Evolutionary conservation across 345 rosid species (phyloP).

Genomic region (Triadica sebifera): DNA sequence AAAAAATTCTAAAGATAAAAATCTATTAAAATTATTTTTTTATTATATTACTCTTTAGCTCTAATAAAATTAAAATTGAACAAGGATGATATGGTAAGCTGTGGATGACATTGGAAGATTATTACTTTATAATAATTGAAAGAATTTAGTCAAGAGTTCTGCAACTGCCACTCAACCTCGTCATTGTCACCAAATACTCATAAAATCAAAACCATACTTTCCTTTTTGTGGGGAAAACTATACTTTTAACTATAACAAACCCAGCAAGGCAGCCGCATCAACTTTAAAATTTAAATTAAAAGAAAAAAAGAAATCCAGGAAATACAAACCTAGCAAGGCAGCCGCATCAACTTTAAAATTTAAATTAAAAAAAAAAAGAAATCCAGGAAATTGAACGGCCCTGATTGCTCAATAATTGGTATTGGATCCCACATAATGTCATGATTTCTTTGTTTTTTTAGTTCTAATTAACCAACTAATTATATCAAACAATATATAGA

Average conservation of each 20-base stretch:
- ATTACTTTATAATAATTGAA: slow-evolving; percentile 4
- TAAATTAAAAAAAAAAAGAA: not conserved
- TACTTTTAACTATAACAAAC: no score
- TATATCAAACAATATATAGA: no score
- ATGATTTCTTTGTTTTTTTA: not conserved
- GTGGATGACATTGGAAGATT: slow-evolving; percentile 6
- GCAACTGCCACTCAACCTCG: slow-evolving; percentile 5
- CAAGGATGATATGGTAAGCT: not conserved
- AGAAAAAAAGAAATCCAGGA: not conserved
- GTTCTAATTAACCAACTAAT: not conserved
- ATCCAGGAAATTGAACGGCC: slow-evolving; percentile 30
- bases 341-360: no score
- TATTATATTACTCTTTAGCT: no score
- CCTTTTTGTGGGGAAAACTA: no score
- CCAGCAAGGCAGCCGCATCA: no score
- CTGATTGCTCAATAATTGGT: slow-evolving; percentile 30
- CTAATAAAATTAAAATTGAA: no score
- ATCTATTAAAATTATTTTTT: no score
- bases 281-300: no score
- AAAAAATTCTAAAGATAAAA: no score
- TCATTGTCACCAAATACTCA: slow-evolving; percentile 10
- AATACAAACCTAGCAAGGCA: not conserved
- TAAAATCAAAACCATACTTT: not conserved
- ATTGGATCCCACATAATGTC: slow-evolving; percentile 13
- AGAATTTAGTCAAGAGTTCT: slow-evolving; percentile 17